Evolutionary conservation across 208 protist species (phyloP), one percentile per base, ranked within the genome.

Genomic region (Wallacemonas sp.): DNA sequence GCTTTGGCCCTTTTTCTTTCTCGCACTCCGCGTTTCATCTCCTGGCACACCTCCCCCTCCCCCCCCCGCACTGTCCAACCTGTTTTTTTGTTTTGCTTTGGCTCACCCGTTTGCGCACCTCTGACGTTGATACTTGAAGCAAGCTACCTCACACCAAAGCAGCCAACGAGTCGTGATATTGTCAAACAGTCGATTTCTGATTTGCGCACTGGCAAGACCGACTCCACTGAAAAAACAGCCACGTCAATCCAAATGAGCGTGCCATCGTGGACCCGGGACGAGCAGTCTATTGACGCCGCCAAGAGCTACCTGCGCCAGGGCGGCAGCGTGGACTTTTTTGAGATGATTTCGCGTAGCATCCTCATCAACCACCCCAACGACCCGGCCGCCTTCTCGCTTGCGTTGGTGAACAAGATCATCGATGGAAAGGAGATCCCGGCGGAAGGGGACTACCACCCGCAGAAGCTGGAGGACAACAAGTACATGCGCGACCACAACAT

Each of bases 321-420:
- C 16, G 74, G 82, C 65, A 82, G 79, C 1, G 86, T 95, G 5
- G 92, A 95, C 67, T 97, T 97, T 54, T 97, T 93, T 62, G 92
- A 97, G 72, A 62, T 89, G 62, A 80, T 97, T n/a, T 74, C 87
- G 11, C 86, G 89, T 45, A 74, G 64, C 54, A 81, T 97, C 48
- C 74, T 97, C 22, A 64, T 73, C 25, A 70, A 83, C 1, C 82
- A 93, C 68, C 92, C 92, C 8, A 69, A 64, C 8, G 75, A 93
- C 63, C 38, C 84, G 20, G 71, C 70, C 14, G 28, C 42, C 11
- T 93, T 86, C 61, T 80, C 65, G 38, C 70, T 95, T 28, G 62
- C 81, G 11, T 48, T 95, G 4, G 89, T 97, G 42, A 72, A 81
- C 41, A 71, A 76, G 20, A 90, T 92, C 49, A 67, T 82, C 2